Evolutionary conservation across 257 asterid species (phyloP).

Genomic region (Gentiana straminea): DNA sequence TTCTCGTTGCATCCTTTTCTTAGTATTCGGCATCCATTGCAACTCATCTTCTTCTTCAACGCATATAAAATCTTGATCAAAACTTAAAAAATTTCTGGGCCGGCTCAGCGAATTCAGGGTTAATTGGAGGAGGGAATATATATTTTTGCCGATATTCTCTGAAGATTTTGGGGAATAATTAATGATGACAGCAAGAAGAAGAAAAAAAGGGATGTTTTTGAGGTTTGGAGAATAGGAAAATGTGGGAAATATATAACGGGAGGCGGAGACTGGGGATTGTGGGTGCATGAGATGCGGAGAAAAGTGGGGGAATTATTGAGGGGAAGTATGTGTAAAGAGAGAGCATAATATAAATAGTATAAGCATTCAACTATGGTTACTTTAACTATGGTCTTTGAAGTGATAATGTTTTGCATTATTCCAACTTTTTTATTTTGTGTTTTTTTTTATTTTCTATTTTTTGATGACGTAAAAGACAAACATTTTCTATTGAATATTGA

Average conservation of each 20-base stretch:
- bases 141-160: background rate
- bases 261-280: background rate
- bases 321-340: background rate
- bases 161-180: background rate
- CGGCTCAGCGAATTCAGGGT: background rate
- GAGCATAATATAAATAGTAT: background rate
- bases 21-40: slow-evolving; percentile 83
- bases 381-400: slow-evolving; percentile 5
- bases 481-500: no score
- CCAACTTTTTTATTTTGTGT: no score
- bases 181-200: background rate
- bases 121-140: background rate
- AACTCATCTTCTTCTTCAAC: slow-evolving; percentile 42
- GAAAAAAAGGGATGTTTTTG: background rate
- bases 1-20: slow-evolving; percentile 74
- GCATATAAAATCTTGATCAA: slow-evolving; percentile 8
- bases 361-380: slow-evolving; percentile 12
- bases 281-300: slow-evolving; percentile 21
- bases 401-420: no score
- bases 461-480: no score
- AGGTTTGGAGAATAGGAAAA: background rate
- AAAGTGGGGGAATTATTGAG: slow-evolving; percentile 12
- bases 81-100: background rate
- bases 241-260: slow-evolving; percentile 19
- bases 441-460: no score